Percentiles rank a stretch among this genome's conserved stretches.
phyloP scores from a whole-genome alignment of 176 grass and related monocot species.

The Bonia amplexicaulis region DNA sequence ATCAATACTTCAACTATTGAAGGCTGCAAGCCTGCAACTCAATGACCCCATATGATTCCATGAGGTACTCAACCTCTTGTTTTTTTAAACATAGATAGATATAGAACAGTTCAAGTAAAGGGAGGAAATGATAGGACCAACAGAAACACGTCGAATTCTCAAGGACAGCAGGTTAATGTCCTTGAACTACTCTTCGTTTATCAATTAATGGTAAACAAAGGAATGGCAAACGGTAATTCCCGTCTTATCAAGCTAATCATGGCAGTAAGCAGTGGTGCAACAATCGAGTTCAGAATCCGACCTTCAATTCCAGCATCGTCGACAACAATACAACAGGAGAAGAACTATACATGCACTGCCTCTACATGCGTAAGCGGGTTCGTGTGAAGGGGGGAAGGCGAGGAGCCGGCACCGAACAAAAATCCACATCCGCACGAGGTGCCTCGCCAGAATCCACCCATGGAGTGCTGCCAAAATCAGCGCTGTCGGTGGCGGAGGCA shows the following conservation, averaged over 20 bases:
- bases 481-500: not conserved
- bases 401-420: not conserved
- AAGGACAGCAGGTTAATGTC: no score
- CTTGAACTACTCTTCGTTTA: no score
- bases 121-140: not conserved
- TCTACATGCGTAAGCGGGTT: not conserved
- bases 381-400: not conserved
- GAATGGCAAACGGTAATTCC: not conserved
- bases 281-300: not conserved
- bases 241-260: not conserved
- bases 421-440: not conserved
- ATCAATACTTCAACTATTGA: not conserved
- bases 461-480: not conserved
- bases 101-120: not conserved
- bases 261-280: not conserved
- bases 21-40: no score
- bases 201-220: no score
- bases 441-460: not conserved
- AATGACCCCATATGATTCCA: not conserved
- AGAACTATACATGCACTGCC: not conserved
- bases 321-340: not conserved
- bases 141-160: not conserved
- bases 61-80: not conserved
- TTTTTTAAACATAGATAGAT: no score
- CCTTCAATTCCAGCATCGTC: not conserved